These are phyloP conservation scores for Fusarium pininemorale DNA, from an alignment of 2,329 filamentous ascomycete species.

Conservation along the genomic window DNA sequence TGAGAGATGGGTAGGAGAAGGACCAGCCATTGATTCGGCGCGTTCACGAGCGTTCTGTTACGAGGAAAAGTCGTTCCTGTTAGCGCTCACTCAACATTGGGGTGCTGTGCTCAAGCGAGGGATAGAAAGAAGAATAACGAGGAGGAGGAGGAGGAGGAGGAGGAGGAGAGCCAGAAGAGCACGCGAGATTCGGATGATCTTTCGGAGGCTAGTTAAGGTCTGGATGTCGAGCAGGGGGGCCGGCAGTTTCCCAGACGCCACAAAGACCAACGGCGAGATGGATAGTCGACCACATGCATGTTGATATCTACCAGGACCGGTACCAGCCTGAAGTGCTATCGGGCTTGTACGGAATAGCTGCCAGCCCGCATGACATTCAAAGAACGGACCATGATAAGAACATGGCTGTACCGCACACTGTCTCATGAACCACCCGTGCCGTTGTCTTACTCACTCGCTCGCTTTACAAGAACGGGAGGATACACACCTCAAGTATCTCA, in stretches of 20 bases:
- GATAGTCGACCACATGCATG: neutral
- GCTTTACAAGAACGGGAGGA: neutral
- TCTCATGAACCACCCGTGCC: conserved; percentile 5
- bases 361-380: neutral
- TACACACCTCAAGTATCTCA: conserved; percentile 58
- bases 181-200: conserved; percentile 30
- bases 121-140: neutral
- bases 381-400: neutral
- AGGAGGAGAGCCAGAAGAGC: conserved; percentile 4
- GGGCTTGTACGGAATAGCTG: neutral
- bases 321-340: neutral
- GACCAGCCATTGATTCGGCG: conserved; percentile 52
- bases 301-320: neutral
- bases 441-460: neutral
- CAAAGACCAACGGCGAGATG: neutral
- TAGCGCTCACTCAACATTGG: conserved; percentile 1
- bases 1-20: conserved; percentile 20
- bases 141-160: neutral
- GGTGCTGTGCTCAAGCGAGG: neutral
- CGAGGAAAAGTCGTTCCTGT: conserved; percentile 7
- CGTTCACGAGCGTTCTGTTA: conserved; percentile 54
- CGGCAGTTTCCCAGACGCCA: conserved; percentile 23
- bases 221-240: conserved; percentile 22
- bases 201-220: conserved; percentile 21
- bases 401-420: neutral